A percentile compares a stretch with the other conserved stretches of the same genome.
Conservation (phyloP, 2,329 filamentous ascomycete species). For the Colletotrichum noveboracense region DNA sequence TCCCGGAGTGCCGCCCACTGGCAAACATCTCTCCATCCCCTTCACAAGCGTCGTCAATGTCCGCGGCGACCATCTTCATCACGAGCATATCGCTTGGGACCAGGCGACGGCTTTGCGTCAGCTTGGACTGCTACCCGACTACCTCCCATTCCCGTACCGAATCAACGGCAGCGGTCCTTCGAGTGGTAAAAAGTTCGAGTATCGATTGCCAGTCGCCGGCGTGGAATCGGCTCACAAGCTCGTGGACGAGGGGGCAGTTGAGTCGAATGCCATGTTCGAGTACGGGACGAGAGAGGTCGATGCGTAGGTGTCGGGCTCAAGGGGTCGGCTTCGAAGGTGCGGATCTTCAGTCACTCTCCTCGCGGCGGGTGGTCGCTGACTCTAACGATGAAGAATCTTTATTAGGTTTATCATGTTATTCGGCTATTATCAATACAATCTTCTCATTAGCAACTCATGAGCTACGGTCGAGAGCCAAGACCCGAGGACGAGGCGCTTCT, state of each 20-base stretch:
- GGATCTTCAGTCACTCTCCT: background rate
- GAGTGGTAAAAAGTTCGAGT: constrained; percentile 28
- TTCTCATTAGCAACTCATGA: background rate
- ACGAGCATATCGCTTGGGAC: constrained; percentile 74
- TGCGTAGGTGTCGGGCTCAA: background rate
- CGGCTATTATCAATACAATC: background rate
- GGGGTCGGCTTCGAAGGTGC: background rate
- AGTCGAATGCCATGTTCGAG: constrained; percentile 36
- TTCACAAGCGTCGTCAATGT: constrained; percentile 69
- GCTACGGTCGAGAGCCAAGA: background rate
- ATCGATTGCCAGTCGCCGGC: constrained; percentile 35
- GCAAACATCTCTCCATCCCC: constrained; percentile 58
- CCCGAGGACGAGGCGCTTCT: background rate
- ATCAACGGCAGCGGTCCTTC: constrained; percentile 11
- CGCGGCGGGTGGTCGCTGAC: background rate
- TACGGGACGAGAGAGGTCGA: constrained; percentile 14
- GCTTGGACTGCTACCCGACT: constrained; percentile 60
- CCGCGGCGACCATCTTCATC: constrained; percentile 66
- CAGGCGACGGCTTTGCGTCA: constrained; percentile 68
- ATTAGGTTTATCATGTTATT: background rate
- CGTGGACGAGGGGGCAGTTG: constrained; percentile 31
- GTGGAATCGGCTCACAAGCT: constrained; percentile 36
- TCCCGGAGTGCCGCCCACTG: constrained; percentile 61
- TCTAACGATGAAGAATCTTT: background rate
- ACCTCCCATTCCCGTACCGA: constrained; percentile 60